Percentiles rank a stretch among this genome's conserved stretches.
phyloP scores from a whole-genome alignment of 108 stramenopile genomes.

The Aurantiochytrium sp. region DNA sequence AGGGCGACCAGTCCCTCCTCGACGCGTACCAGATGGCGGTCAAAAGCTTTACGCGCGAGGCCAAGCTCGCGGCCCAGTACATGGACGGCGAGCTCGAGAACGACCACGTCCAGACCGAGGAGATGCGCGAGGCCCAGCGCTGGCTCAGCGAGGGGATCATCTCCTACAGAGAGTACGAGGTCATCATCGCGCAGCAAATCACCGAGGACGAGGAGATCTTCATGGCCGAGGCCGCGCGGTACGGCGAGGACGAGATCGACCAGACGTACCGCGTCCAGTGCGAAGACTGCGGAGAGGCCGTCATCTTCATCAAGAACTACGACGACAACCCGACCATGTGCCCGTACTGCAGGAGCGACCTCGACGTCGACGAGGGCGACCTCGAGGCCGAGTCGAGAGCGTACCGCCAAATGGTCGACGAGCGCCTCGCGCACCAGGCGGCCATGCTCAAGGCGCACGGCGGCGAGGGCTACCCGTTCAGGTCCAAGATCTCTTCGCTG shows the following conservation, averaged over 20 bases:
- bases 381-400: not conserved
- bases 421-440: not conserved
- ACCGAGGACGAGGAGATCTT: not conserved
- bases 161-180: not conserved
- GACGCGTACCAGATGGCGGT: not conserved
- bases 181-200: not conserved
- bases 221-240: not conserved
- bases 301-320: not conserved
- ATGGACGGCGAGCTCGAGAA: not conserved
- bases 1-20: not conserved
- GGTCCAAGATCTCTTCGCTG: not conserved
- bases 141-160: not conserved
- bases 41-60: not conserved
- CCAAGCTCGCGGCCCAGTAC: not conserved
- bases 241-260: not conserved
- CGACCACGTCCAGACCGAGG: not conserved
- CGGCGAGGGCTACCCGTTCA: not conserved
- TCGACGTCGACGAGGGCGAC: not conserved
- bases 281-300: not conserved
- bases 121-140: not conserved
- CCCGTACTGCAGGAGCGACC: not conserved
- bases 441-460: not conserved
- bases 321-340: not conserved
- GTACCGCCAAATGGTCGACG: not conserved
- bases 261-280: not conserved